Percentiles rank a stretch among this genome's conserved stretches.
These are phyloP conservation scores for Pseudocercospora vitis DNA, from an alignment of 2,329 filamentous ascomycete genomes.

Conservation along the genomic window DNA sequence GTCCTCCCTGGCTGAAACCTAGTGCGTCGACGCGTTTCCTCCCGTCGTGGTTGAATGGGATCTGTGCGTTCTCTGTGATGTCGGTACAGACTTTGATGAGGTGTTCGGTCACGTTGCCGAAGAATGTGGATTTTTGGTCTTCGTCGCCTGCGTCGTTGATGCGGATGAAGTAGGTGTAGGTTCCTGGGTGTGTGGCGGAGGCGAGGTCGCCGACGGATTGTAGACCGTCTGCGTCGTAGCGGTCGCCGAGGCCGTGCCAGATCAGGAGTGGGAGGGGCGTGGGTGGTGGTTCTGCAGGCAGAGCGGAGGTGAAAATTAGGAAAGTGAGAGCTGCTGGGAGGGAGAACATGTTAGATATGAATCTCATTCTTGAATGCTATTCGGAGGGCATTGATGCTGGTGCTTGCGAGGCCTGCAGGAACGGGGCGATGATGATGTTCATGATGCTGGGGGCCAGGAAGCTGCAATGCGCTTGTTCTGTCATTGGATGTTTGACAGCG, in stretches of 20 bases:
- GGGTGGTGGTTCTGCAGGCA: conserved; percentile 6
- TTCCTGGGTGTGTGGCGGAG: conserved; percentile 73
- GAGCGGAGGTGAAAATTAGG: conserved; percentile 15
- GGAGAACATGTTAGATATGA: conserved; percentile 13
- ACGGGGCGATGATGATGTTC: neutral
- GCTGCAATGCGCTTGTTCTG: neutral
- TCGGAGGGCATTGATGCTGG: neutral
- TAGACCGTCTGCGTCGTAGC: conserved; percentile 74
- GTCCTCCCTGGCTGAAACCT: conserved; percentile 92
- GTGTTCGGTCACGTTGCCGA: conserved; percentile 84
- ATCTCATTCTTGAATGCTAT: neutral
- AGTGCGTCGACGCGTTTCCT: conserved; percentile 69
- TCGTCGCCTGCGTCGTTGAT: conserved; percentile 63
- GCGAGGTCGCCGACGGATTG: conserved; percentile 69
- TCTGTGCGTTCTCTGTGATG: conserved; percentile 57
- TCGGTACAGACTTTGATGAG: conserved; percentile 74
- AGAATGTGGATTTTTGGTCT: conserved; percentile 83
- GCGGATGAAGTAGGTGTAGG: conserved; percentile 76
- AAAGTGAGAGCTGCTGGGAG: conserved; percentile 22
- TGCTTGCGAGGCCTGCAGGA: neutral
- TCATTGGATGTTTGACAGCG: neutral
- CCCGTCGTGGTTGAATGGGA: neutral
- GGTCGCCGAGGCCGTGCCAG: conserved; percentile 86
- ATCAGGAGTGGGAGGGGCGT: conserved; percentile 79
- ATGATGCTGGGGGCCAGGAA: no score